These are phyloP conservation scores for Rhypophila decipiens DNA, from an alignment of 495 filamentous ascomycete species.

Conservation along the genomic window DNA sequence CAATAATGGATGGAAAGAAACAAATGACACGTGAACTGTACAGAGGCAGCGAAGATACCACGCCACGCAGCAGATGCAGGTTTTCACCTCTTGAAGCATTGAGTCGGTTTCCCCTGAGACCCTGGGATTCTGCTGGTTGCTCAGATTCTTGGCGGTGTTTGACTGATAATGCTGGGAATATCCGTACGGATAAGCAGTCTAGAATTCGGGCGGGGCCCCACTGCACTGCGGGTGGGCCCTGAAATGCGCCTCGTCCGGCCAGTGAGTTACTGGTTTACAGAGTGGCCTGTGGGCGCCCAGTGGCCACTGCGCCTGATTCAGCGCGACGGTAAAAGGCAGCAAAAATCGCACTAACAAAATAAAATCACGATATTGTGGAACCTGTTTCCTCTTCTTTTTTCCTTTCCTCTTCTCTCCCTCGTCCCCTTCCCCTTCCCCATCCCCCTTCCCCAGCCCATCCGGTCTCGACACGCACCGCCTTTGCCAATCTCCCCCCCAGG, in stretches of 20 bases:
- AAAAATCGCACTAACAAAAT: conserved; percentile 14
- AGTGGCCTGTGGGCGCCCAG: no score
- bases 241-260: no score
- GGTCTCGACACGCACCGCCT: conserved; percentile 30
- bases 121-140: no score
- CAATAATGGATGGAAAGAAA: no score
- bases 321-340: conserved; percentile 16
- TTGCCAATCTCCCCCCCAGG: conserved; percentile 28
- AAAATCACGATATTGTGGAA: conserved; percentile 28
- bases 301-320: conserved; percentile 22
- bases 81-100: no score
- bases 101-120: no score
- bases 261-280: no score
- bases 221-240: no score
- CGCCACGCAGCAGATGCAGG: no score
- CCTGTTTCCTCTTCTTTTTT: conserved; percentile 1
- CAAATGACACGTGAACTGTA: no score
- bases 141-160: neutral
- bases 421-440: conserved; percentile 5
- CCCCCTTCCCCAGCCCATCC: conserved; percentile 11
- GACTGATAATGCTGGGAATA: neutral
- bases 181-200: no score
- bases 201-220: neutral
- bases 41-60: no score
- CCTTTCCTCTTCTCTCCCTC: conserved; percentile 8